Percentiles rank a stretch among this genome's conserved stretches.
Conservation (phyloP, 164 flowering plant species). For the Kingdonia uniflora region DNA sequence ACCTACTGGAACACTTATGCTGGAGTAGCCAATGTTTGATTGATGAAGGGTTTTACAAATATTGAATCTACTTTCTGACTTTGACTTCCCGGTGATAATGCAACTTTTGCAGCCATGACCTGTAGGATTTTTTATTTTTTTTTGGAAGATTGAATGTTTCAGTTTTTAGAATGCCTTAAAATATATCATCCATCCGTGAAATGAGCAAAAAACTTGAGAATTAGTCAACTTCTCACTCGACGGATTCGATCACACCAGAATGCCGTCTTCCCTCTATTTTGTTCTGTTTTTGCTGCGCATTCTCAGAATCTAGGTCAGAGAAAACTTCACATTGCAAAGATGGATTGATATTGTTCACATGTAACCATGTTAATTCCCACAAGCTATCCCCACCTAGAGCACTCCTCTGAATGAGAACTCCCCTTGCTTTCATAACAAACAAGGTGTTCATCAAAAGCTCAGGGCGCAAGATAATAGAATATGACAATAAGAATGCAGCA, state of each 20-base stretch:
- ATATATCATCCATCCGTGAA: too few relatives aligned
- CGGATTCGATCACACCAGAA: background rate
- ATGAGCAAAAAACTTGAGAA: too few relatives aligned
- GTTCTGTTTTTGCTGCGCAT: slow-evolving; percentile 3
- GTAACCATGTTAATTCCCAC: slow-evolving; percentile 32
- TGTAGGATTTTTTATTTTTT: too few relatives aligned
- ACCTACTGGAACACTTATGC: too few relatives aligned
- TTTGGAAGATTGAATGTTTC: too few relatives aligned
- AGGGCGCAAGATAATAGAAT: slow-evolving; percentile 35
- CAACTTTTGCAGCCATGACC: too few relatives aligned
- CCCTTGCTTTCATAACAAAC: slow-evolving; percentile 25
- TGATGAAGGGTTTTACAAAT: too few relatives aligned
- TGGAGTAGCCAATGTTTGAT: too few relatives aligned
- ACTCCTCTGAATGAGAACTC: slow-evolving; percentile 20
- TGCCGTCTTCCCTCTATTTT: background rate
- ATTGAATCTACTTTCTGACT: too few relatives aligned
- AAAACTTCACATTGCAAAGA: slow-evolving; percentile 25
- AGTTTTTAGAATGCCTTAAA: too few relatives aligned
- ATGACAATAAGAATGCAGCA: slow-evolving; percentile 34
- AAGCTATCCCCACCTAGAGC: slow-evolving; percentile 26
- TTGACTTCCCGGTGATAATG: too few relatives aligned
- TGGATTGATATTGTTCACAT: slow-evolving; percentile 25
- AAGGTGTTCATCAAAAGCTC: slow-evolving; percentile 28
- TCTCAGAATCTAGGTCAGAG: slow-evolving; percentile 21
- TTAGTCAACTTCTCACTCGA: too few relatives aligned